phyloP scores from a whole-genome alignment of 2,329 filamentous ascomycete genomes.

The Neurospora crassa region DNA sequence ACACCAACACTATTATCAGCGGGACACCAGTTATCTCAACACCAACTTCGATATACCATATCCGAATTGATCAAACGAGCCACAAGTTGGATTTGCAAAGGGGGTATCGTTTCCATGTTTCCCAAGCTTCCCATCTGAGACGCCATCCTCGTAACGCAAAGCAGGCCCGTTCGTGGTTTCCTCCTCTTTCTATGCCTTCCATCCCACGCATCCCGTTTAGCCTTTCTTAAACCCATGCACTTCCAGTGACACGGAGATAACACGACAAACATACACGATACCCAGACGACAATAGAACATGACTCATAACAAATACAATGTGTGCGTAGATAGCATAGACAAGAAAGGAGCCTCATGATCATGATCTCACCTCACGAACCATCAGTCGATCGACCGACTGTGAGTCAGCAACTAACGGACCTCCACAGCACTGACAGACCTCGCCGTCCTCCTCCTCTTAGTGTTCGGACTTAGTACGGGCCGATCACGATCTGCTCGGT shows the following conservation, averaged over 20 bases:
- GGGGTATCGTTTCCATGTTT: not conserved
- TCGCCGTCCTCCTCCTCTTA: constrained; percentile 23
- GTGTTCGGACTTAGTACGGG: constrained; percentile 22
- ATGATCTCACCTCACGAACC: not conserved
- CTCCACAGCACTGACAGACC: constrained; percentile 17
- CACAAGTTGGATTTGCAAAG: not conserved
- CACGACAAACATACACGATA: not conserved
- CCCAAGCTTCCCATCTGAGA: not conserved
- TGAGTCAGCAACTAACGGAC: constrained; percentile 19
- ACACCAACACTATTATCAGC: not conserved
- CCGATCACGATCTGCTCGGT: constrained; percentile 10
- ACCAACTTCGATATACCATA: not conserved
- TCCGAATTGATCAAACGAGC: not conserved
- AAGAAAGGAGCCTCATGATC: not conserved
- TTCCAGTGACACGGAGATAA: not conserved
- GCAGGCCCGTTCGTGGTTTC: not conserved
- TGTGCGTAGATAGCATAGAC: not conserved
- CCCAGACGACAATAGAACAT: not conserved
- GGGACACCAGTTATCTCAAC: not conserved
- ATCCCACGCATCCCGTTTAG: not conserved
- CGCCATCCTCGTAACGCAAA: not conserved
- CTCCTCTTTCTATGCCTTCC: not conserved
- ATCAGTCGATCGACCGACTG: not conserved
- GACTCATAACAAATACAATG: not conserved
- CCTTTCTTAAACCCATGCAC: not conserved